phyloP scores from a whole-genome alignment of 441 rosid species.

The Gossypium aridum region DNA sequence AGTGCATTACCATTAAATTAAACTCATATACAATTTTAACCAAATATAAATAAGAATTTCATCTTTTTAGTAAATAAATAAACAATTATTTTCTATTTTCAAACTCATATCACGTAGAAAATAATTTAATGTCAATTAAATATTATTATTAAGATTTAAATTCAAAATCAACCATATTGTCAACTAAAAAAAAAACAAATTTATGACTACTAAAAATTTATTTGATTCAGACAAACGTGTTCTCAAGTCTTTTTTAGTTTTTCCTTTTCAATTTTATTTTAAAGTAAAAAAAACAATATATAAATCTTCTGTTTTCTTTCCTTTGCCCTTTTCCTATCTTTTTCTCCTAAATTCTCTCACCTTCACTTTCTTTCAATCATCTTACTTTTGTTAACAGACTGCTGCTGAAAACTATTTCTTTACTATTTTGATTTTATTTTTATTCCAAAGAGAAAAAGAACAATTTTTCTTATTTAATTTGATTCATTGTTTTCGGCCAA shows the following conservation, averaged over 20 bases:
- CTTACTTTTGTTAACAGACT: background rate
- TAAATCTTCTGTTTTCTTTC: background rate
- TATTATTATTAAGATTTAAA: background rate
- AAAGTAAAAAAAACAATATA: background rate
- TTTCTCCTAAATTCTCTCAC: conserved; percentile 7
- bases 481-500: background rate
- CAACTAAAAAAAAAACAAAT: too few species aligned
- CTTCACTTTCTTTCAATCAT: conserved; percentile 6
- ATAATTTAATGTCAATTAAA: background rate
- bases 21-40: background rate
- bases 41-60: background rate
- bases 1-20: too few species aligned
- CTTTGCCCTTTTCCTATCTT: background rate
- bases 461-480: background rate
- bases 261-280: too few species aligned
- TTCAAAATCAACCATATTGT: background rate
- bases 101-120: background rate
- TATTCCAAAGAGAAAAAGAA: background rate
- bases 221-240: too few species aligned
- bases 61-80: too few species aligned
- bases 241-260: too few species aligned
- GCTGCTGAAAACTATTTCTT: background rate
- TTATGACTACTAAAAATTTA: too few species aligned
- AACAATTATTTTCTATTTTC: too few species aligned
- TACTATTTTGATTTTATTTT: background rate